Percentiles rank a stretch among this genome's conserved stretches.
These are phyloP conservation scores for Pseudomassariella vexata DNA, from an alignment of 2,329 filamentous ascomycete species.

Conservation along the genomic window DNA sequence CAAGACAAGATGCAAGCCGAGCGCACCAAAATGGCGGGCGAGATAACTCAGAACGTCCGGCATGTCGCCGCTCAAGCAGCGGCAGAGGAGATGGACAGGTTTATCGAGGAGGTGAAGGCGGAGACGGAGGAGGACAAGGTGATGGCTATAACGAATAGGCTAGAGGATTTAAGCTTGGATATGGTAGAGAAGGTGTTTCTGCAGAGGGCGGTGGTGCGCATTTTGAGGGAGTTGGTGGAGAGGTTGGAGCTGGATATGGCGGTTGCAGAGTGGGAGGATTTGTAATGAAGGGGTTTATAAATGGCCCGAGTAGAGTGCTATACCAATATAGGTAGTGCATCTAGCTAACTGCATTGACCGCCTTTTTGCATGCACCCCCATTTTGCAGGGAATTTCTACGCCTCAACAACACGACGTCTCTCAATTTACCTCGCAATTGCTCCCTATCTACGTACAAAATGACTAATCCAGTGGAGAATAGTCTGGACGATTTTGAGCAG, in stretches of 20 bases:
- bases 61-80: not conserved
- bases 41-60: not conserved
- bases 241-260: not conserved
- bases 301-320: no score
- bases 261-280: not conserved
- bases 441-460: no score
- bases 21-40: not conserved
- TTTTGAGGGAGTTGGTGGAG: not conserved
- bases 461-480: no score
- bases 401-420: no score
- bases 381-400: no score
- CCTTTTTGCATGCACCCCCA: no score
- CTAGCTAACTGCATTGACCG: no score
- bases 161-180: not conserved
- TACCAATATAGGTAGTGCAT: no score
- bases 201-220: not conserved
- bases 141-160: not conserved
- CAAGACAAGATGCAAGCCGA: no score
- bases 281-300: no score
- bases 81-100: not conserved
- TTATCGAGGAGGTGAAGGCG: not conserved
- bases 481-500: no score
- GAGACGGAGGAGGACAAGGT: constrained; percentile 1
- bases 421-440: no score
- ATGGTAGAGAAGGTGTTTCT: constrained; percentile 1